Evolutionary conservation across 2,329 filamentous ascomycete species (phyloP).

Genomic region (Fusarium sp.): DNA sequence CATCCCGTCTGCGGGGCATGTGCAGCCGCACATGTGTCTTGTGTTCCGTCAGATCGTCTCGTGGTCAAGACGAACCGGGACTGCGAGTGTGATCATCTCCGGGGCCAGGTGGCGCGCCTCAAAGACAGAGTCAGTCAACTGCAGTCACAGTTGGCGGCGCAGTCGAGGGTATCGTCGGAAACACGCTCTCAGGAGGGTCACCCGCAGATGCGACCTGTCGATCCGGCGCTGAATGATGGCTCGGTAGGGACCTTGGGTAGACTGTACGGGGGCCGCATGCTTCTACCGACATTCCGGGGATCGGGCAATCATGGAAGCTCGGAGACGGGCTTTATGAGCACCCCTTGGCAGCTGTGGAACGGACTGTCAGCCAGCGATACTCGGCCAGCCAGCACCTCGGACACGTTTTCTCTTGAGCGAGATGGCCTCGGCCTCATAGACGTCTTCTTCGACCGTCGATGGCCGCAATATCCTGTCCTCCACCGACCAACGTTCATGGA

Average conservation of each 20-base stretch:
- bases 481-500: constrained; percentile 40
- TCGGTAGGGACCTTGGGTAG: constrained; percentile 24
- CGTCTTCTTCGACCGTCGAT: constrained; percentile 35
- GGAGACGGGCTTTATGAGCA: constrained; percentile 33
- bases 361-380: constrained; percentile 31
- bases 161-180: constrained; percentile 1
- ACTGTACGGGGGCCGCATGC: constrained; percentile 34
- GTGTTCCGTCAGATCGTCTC: constrained; percentile 38
- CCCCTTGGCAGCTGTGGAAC: constrained; percentile 39
- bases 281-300: constrained; percentile 34
- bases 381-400: constrained; percentile 9
- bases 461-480: constrained; percentile 37
- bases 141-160: constrained; percentile 21
- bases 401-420: constrained; percentile 22
- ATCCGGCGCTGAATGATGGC: not conserved
- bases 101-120: constrained; percentile 29
- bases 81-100: constrained; percentile 34
- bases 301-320: constrained; percentile 4
- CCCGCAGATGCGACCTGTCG: constrained; percentile 1
- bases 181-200: not conserved
- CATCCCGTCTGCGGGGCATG: constrained; percentile 37
- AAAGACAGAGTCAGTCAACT: constrained; percentile 28
- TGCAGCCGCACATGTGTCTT: constrained; percentile 22
- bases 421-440: constrained; percentile 29
- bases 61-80: constrained; percentile 31